phyloP scores from a whole-genome alignment of 192 early-diverging fungal species.

The Entomortierella parvispora region DNA sequence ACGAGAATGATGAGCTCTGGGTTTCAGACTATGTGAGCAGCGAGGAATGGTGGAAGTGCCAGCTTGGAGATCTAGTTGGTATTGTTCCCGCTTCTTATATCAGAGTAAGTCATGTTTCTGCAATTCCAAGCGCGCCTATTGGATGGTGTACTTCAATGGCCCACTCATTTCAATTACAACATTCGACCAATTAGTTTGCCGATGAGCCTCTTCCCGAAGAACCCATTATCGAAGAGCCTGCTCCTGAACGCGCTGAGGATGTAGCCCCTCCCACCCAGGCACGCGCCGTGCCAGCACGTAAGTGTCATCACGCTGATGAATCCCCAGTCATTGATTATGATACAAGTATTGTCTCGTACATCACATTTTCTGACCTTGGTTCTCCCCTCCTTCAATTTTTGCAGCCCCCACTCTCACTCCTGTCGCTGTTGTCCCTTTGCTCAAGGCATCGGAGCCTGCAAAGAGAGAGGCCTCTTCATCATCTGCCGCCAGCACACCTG shows the following conservation, averaged over 20 bases:
- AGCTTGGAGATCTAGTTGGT: conserved; percentile 73
- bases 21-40: conserved; percentile 85
- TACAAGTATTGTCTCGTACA: too few relatives aligned
- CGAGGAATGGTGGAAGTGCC: conserved; percentile 90
- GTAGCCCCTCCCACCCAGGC: conserved; percentile 7
- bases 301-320: background rate
- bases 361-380: background rate
- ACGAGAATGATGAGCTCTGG: conserved; percentile 84
- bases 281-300: conserved; percentile 42
- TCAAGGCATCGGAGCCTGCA: conserved; percentile 14
- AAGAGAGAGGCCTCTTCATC: conserved; percentile 12
- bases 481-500: conserved; percentile 3
- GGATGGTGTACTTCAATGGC: background rate
- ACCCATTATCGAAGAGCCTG: conserved; percentile 12
- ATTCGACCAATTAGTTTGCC: conserved; percentile 22
- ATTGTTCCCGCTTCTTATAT: conserved; percentile 91
- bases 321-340: too few relatives aligned
- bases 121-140: too few relatives aligned
- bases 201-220: conserved; percentile 32
- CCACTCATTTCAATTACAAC: background rate
- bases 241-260: conserved; percentile 12
- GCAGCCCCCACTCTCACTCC: conserved; percentile 14
- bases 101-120: conserved; percentile 59
- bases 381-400: background rate
- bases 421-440: conserved; percentile 7